Percentiles rank a stretch among this genome's conserved stretches.
phyloP scores from a whole-genome alignment of 148 eudicot species.

The Polygonum maritimum region DNA sequence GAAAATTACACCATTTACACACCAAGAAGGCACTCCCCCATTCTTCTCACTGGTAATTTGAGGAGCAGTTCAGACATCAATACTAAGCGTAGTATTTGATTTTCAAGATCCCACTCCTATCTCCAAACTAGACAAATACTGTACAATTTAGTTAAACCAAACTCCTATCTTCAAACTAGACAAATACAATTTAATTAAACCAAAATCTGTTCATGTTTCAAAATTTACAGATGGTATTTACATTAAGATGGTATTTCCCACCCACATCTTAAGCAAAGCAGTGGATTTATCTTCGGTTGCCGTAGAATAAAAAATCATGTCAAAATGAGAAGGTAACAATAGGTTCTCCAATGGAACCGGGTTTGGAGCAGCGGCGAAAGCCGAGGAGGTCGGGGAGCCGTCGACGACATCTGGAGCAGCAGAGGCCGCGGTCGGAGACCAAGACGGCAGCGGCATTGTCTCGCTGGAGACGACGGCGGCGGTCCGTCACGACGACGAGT shows the following conservation, averaged over 20 bases:
- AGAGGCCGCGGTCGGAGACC: too few relatives aligned
- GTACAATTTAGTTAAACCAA: too few relatives aligned
- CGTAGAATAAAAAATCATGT: neutral
- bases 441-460: too few relatives aligned
- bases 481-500: too few relatives aligned
- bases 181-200: neutral
- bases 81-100: neutral
- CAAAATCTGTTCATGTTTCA: neutral
- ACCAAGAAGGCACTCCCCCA: neutral
- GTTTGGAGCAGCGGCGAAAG: too few relatives aligned
- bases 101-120: neutral
- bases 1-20: conserved; percentile 2
- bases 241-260: neutral
- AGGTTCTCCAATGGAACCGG: too few relatives aligned
- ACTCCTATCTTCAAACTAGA: neutral
- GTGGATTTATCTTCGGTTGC: conserved; percentile 3
- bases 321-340: neutral
- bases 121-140: too few relatives aligned
- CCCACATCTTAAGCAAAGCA: neutral
- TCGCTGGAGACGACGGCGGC: too few relatives aligned
- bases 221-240: neutral
- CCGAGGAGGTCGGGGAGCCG: too few relatives aligned
- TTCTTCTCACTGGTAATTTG: neutral
- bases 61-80: neutral
- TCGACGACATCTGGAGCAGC: too few relatives aligned